Percentiles rank a stretch among this genome's conserved stretches.
phyloP scores from a whole-genome alignment of 2,329 filamentous ascomycete genomes.

The Aspergillus pseudoglaucus region DNA sequence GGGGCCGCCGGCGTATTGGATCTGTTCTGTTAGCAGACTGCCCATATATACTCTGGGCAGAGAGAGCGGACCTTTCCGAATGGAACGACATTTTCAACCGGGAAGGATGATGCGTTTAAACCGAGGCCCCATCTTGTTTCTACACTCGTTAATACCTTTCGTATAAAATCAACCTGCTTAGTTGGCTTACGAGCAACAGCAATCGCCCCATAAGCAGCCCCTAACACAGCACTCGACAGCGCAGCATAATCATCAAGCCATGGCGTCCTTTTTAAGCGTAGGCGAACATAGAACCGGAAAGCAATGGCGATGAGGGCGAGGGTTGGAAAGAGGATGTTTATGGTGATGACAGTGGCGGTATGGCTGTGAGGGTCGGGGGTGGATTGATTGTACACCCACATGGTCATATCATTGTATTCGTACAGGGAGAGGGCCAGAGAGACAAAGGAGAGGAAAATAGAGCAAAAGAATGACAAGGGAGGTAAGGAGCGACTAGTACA shows the following conservation, averaged over 20 bases:
- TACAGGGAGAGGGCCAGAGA: neutral
- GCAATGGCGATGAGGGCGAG: slow-evolving; percentile 16
- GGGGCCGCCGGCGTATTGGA: slow-evolving; percentile 24
- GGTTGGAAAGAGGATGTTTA: slow-evolving; percentile 17
- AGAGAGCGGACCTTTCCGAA: slow-evolving; percentile 18
- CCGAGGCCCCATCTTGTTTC: slow-evolving; percentile 25
- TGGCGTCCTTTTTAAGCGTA: slow-evolving; percentile 10
- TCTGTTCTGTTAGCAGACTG: slow-evolving; percentile 5
- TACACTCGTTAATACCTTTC: too few species aligned
- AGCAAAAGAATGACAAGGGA: too few species aligned
- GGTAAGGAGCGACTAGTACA: too few species aligned
- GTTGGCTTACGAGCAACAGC: slow-evolving; percentile 16
- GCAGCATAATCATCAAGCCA: slow-evolving; percentile 24
- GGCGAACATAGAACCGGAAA: slow-evolving; percentile 20
- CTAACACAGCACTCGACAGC: slow-evolving; percentile 15
- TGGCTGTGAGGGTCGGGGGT: slow-evolving; percentile 15
- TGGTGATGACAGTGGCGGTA: slow-evolving; percentile 15
- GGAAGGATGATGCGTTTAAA: slow-evolving; percentile 13
- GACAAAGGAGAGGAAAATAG: neutral
- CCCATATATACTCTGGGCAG: neutral
- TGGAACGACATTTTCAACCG: slow-evolving; percentile 16
- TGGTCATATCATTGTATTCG: slow-evolving; percentile 3
- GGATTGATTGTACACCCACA: slow-evolving; percentile 27
- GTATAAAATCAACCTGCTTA: too few species aligned
- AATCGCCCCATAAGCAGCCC: slow-evolving; percentile 11